Evolutionary conservation across 305 asterid species (phyloP), one percentile per base, ranked within the genome.

Genomic region (Solanum hybrid): DNA sequence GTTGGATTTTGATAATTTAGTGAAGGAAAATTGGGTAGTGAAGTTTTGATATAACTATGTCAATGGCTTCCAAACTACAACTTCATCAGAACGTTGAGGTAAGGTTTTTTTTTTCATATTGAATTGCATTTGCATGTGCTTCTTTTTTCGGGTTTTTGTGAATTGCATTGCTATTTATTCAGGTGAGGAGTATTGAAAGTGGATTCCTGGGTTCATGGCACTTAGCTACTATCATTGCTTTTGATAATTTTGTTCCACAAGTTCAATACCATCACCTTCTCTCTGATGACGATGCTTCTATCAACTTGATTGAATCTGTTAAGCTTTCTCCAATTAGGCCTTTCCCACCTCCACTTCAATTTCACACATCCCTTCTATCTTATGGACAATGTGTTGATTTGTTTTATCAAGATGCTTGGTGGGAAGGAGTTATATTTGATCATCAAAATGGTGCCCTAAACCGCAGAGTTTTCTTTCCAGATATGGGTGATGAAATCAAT

Each of bases 381-480:
- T 98, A 95, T 86, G 99, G 99, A 35, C 95, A 90, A 31, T 98
- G 99, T 90, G 97, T 96, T 1, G 99, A 98, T 90, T 78, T 92
- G 81, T 91, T 75, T 45, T 69, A 92, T 36, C 78, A 86, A 87
- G 96, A 95, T 88, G 98, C 98, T 7, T 98, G 99, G 99, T 97
- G 99, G 99, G 99, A 98, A 92, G 99, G 99, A 60, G 99, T 97
- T 87, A 77, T 98, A 66, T 93, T 96, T 89, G 98, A 98, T 91
- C 94, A 88, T 6, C 92, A 92, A 72, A 95, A 95, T 66, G 97
- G 95, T 38, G 88, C 91, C n/a, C 89, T 91, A 60, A 86, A 86
- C 19, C 89, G 99, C 60, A 94, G 92, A 82, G 91, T 98, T 87
- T 97, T 96, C 93, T 96, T 98, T 86, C 99, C 99, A 0, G 99